Evolutionary conservation across 352 stramenopile genomes (phyloP).

Genomic region (Sclerospora graminicola): DNA sequence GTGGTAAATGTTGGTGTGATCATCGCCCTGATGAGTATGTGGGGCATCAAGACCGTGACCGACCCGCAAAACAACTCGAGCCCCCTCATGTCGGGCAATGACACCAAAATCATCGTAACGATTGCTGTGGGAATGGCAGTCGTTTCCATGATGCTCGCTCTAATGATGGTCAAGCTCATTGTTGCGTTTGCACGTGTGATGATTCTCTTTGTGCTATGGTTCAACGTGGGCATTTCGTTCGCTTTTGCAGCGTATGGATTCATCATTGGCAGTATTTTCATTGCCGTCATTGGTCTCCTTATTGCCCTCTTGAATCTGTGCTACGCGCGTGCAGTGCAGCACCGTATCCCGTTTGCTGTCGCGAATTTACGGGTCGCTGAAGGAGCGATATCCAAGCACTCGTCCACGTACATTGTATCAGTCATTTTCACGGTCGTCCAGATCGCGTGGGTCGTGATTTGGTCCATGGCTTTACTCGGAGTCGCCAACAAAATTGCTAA

Average conservation of each 20-base stretch:
- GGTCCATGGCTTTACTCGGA: conserved; percentile 78
- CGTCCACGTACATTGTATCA: conserved; percentile 77
- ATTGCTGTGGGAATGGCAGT: conserved; percentile 48
- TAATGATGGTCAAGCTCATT: conserved; percentile 73
- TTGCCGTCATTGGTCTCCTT: conserved; percentile 52
- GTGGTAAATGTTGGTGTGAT: conserved; percentile 68
- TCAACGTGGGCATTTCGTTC: conserved; percentile 69
- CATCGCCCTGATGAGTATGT: conserved; percentile 50
- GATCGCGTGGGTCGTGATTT: conserved; percentile 86
- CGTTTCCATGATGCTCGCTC: conserved; percentile 42
- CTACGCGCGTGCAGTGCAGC: conserved; percentile 78
- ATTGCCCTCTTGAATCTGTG: conserved; percentile 66
- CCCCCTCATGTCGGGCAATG: conserved; percentile 33
- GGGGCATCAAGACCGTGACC: conserved; percentile 54
- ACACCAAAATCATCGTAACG: conserved; percentile 50
- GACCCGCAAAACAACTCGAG: conserved; percentile 30
- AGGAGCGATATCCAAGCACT: conserved; percentile 85
- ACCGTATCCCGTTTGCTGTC: conserved; percentile 91
- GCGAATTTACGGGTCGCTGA: conserved; percentile 87
- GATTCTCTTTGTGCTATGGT: conserved; percentile 83
- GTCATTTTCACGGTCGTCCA: conserved; percentile 84
- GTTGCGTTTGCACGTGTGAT: conserved; percentile 66
- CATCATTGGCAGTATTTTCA: conserved; percentile 49
- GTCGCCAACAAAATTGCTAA: conserved; percentile 75
- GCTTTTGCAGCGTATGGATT: conserved; percentile 61